These are phyloP conservation scores for Gossypium turneri DNA, from an alignment of 345 rosid genomes.

Conservation along the genomic window DNA sequence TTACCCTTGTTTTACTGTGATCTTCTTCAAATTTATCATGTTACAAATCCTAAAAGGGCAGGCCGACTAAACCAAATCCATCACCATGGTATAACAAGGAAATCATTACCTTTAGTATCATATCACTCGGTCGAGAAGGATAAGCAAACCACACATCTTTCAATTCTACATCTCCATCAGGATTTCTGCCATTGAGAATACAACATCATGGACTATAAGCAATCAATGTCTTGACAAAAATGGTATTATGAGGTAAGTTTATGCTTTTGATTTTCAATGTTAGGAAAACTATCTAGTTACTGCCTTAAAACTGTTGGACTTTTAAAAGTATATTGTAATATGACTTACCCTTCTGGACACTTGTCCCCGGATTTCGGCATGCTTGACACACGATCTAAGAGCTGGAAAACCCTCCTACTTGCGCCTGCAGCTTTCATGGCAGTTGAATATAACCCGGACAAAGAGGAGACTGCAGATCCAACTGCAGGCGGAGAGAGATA, in stretches of 20 bases:
- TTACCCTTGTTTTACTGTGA: neutral
- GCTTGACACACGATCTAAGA: conserved; percentile 77
- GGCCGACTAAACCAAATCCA: neutral
- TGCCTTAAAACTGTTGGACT: neutral
- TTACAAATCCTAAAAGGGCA: neutral
- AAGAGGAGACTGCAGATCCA: conserved; percentile 80
- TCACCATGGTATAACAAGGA: neutral
- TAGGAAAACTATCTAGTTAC: neutral
- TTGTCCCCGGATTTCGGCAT: conserved; percentile 75
- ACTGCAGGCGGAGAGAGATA: conserved; percentile 42
- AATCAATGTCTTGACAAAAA: neutral
- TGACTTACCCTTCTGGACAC: conserved; percentile 67
- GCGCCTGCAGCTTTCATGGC: conserved; percentile 99
- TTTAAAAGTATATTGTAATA: conserved; percentile 9
- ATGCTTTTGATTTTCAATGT: neutral
- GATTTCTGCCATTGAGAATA: conserved; percentile 46
- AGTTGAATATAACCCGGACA: conserved; percentile 75
- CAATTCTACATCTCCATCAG: conserved; percentile 83
- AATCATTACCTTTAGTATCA: conserved; percentile 73
- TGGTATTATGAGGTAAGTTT: neutral
- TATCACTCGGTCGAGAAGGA: conserved; percentile 92
- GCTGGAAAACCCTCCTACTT: conserved; percentile 89
- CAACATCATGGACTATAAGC: neutral
- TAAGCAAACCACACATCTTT: conserved; percentile 94
- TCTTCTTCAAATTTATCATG: neutral